phyloP scores from a whole-genome alignment of 2,329 filamentous ascomycete species.

The Thelonectria olida region DNA sequence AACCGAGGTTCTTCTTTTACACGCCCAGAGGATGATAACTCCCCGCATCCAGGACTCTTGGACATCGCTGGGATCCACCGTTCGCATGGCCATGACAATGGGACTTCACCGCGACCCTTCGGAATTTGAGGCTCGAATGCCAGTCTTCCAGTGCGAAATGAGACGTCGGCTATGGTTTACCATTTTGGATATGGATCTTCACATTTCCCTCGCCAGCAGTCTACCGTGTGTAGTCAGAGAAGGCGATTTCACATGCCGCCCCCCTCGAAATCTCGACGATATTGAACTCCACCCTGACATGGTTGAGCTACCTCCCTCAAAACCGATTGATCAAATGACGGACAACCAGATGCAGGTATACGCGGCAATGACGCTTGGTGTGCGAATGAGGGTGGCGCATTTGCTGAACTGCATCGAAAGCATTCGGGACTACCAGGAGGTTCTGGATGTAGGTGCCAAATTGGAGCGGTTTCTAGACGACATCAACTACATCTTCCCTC shows the following conservation, averaged over 20 bases:
- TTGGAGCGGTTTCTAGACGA: conserved; percentile 64
- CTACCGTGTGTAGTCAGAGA: conserved; percentile 61
- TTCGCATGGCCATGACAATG: conserved; percentile 68
- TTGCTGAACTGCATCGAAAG: conserved; percentile 62
- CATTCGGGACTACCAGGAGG: conserved; percentile 61
- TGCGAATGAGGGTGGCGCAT: conserved; percentile 59
- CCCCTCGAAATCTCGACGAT: conserved; percentile 64
- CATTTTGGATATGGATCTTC: conserved; percentile 65
- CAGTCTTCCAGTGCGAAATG: conserved; percentile 62
- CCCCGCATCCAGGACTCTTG: conserved; percentile 61
- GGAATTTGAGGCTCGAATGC: conserved; percentile 60
- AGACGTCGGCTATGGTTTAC: conserved; percentile 66
- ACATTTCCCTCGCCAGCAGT: conserved; percentile 62
- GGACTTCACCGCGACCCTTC: conserved; percentile 65
- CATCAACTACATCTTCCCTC: conserved; percentile 61
- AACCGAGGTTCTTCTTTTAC: conserved; percentile 61
- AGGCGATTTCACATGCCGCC: conserved; percentile 62
- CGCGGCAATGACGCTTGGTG: conserved; percentile 59
- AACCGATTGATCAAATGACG: conserved; percentile 61
- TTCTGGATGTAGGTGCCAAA: conserved; percentile 62
- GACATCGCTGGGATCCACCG: conserved; percentile 63
- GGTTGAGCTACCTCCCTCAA: conserved; percentile 57
- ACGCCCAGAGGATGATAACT: conserved; percentile 63
- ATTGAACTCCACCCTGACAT: conserved; percentile 58
- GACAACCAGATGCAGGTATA: conserved; percentile 65